A percentile compares a stretch with the other conserved stretches of the same genome.
Evolutionary conservation across 202 grass and related monocot genomes (phyloP).

Genomic region (Elaeis oleifera): DNA sequence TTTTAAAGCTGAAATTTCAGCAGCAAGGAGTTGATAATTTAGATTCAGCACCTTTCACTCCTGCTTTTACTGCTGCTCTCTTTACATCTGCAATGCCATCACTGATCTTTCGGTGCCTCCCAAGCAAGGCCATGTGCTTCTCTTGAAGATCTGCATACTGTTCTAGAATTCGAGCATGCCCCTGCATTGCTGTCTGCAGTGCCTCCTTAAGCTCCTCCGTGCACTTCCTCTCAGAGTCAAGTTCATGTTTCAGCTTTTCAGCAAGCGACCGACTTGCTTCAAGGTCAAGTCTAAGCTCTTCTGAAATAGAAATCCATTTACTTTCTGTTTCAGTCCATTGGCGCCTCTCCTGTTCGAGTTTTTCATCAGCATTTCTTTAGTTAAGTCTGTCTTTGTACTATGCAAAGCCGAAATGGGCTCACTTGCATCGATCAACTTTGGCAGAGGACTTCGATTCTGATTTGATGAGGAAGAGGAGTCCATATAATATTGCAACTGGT

Average conservation of each 20-base stretch:
- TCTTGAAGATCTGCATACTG: constrained; percentile 98
- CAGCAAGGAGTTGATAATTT: constrained; percentile 69
- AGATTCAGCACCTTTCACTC: constrained; percentile 53
- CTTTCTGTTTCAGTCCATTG: constrained; percentile 62
- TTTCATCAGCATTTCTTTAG: constrained; percentile 34
- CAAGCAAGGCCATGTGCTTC: constrained; percentile 71
- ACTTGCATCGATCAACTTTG: constrained; percentile 30
- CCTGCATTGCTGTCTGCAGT: constrained; percentile 88
- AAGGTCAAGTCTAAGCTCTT: constrained; percentile 81
- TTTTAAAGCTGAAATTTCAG: constrained; percentile 62
- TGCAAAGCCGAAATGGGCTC: constrained; percentile 15
- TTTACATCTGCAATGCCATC: constrained; percentile 84
- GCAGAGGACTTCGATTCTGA: constrained; percentile 31
- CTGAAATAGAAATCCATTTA: constrained; percentile 75
- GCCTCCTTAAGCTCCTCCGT: constrained; percentile 82
- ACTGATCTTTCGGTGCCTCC: constrained; percentile 57
- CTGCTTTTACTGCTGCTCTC: constrained; percentile 62
- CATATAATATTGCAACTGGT: constrained; percentile 65
- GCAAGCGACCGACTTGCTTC: constrained; percentile 47
- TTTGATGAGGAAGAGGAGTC: constrained; percentile 50
- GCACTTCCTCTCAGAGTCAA: constrained; percentile 79
- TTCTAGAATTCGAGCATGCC: constrained; percentile 76
- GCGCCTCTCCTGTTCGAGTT: constrained; percentile 19
- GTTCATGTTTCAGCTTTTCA: constrained; percentile 43
- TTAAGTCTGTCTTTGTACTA: constrained; percentile 27